Evolutionary conservation across 202 grass and related monocot species (phyloP).

Genomic region (Zoysia matrella): DNA sequence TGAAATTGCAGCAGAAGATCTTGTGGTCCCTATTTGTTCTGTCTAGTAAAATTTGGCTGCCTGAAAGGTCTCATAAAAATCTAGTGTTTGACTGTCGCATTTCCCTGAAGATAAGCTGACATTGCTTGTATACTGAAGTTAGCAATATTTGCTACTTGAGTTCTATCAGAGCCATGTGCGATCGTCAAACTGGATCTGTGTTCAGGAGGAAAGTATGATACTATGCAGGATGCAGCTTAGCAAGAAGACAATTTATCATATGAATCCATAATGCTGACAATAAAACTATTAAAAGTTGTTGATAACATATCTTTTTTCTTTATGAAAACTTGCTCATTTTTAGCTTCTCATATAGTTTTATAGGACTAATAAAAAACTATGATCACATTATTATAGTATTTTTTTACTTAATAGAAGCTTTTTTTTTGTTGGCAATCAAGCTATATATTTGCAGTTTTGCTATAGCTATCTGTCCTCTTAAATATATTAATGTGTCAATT

Average conservation of each 20-base stretch:
- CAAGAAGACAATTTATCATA: not conserved
- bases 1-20: not conserved
- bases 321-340: no score
- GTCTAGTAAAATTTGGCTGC: not conserved
- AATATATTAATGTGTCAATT: not conserved
- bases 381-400: not conserved
- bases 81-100: not conserved
- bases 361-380: not conserved
- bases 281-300: not conserved
- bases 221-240: no score
- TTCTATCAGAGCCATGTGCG: not conserved
- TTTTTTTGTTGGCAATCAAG: not conserved
- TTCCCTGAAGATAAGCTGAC: no score
- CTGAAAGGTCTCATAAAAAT: not conserved
- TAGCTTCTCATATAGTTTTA: not conserved
- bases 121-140: no score
- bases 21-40: not conserved
- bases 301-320: not conserved
- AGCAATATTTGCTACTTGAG: no score
- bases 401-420: not conserved
- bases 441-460: not conserved
- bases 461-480: not conserved
- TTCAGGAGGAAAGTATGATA: not conserved
- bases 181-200: not conserved
- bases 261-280: not conserved